phyloP scores from a whole-genome alignment of 257 asterid species.

The Phtheirospermum japonicum region DNA sequence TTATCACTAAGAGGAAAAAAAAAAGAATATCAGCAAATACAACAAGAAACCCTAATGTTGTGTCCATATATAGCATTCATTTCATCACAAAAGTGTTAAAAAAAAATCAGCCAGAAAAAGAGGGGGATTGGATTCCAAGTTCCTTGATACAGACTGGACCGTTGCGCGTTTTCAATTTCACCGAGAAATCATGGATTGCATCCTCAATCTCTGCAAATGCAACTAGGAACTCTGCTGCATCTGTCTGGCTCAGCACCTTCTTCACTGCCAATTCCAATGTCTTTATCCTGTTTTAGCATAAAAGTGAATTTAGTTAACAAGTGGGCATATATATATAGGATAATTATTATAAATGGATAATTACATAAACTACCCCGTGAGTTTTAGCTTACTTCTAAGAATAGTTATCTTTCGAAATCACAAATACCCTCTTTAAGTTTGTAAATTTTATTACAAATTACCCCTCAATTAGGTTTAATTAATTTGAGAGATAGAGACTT shows the following conservation, averaged over 20 bases:
- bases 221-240: constrained; percentile 80
- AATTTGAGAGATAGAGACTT: too few species aligned
- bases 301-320: background rate
- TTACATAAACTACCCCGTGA: background rate
- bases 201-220: constrained; percentile 70
- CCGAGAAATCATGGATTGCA: constrained; percentile 48
- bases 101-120: constrained; percentile 1
- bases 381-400: too few species aligned
- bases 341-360: too few species aligned
- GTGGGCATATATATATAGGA: too few species aligned
- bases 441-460: too few species aligned
- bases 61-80: too few species aligned
- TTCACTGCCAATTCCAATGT: constrained; percentile 58
- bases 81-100: too few species aligned
- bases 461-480: too few species aligned
- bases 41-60: too few species aligned
- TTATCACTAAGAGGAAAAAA: too few species aligned
- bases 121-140: constrained; percentile 18
- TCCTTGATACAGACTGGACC: constrained; percentile 35
- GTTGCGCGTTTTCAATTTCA: constrained; percentile 34
- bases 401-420: background rate
- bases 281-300: constrained; percentile 43
- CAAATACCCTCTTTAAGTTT: too few species aligned
- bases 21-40: too few species aligned
- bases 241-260: constrained; percentile 63